Evolutionary conservation across 1,284 basidiomycete genomes (phyloP).

Genomic region (Leccinum solheimii): DNA sequence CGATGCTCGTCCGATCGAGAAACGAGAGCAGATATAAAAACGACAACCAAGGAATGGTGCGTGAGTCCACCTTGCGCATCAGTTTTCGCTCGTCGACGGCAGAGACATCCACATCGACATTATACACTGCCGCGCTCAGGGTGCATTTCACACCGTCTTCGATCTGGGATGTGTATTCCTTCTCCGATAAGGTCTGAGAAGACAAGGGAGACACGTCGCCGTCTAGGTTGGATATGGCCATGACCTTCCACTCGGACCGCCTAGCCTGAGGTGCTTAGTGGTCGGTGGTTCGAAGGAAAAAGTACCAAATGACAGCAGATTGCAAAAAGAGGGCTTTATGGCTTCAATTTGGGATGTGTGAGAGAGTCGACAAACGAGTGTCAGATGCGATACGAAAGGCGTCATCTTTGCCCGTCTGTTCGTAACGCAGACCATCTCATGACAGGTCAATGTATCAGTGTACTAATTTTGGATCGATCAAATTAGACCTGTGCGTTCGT

Average conservation of each 20-base stretch:
- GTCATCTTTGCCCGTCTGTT: not conserved
- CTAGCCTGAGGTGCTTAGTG: not conserved
- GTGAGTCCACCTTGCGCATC: conserved; percentile 63
- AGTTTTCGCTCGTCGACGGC: conserved; percentile 64
- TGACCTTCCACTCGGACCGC: not conserved
- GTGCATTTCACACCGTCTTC: conserved; percentile 7
- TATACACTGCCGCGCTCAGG: conserved; percentile 39
- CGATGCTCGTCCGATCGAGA: conserved; percentile 78
- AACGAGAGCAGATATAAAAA: conserved; percentile 76
- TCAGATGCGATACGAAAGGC: not conserved
- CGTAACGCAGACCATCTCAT: not conserved
- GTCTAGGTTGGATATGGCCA: not conserved
- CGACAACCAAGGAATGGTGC: conserved; percentile 69
- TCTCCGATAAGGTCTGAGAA: conserved; percentile 15
- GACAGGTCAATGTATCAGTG: not conserved
- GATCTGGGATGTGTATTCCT: conserved; percentile 10
- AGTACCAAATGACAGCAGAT: not conserved
- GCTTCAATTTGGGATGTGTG: not conserved
- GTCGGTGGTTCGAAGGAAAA: not conserved
- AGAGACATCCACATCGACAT: conserved; percentile 52
- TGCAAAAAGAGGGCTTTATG: not conserved
- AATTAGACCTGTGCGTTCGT: not conserved
- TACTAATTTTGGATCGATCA: not conserved
- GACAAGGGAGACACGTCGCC: not conserved
- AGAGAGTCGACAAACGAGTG: not conserved